Evolutionary conservation across 1,284 basidiomycete species (phyloP).

Genomic region (Athelia psychrophila): DNA sequence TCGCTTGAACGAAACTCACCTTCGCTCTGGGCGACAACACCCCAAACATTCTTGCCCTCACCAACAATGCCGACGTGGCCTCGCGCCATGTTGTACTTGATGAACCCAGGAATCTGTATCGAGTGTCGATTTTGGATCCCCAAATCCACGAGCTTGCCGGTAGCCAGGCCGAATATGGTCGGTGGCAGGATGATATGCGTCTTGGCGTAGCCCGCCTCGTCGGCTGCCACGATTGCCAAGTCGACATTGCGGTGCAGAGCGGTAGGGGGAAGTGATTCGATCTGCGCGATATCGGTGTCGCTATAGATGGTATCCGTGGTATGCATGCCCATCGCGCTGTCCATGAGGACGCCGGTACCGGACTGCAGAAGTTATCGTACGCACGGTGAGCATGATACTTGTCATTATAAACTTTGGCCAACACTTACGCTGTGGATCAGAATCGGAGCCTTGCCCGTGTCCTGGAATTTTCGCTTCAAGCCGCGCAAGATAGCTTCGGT

Average conservation of each 20-base stretch:
- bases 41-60: conserved; percentile 29
- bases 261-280: conserved; percentile 18
- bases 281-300: conserved; percentile 18
- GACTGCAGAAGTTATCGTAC: conserved; percentile 22
- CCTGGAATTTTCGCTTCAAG: not conserved
- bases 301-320: conserved; percentile 19
- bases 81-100: conserved; percentile 23
- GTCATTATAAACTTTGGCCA: conserved; percentile 14
- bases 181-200: conserved; percentile 27
- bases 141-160: conserved; percentile 23
- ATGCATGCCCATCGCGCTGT: conserved; percentile 18
- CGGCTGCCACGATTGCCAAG: conserved; percentile 15
- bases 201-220: conserved; percentile 25
- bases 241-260: conserved; percentile 22
- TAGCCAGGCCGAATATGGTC: conserved; percentile 29
- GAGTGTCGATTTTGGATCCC: conserved; percentile 26
- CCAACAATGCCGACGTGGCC: conserved; percentile 30
- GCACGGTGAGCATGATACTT: not conserved
- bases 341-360: conserved; percentile 28
- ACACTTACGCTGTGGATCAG: conserved; percentile 3
- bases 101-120: conserved; percentile 20
- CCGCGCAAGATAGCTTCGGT: not conserved
- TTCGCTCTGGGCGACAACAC: conserved; percentile 29
- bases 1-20: conserved; percentile 15
- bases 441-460: not conserved